Evolutionary conservation across 2,329 filamentous ascomycete species (phyloP), one percentile per base, ranked within the genome.

Genomic region (Colletotrichum salicis): DNA sequence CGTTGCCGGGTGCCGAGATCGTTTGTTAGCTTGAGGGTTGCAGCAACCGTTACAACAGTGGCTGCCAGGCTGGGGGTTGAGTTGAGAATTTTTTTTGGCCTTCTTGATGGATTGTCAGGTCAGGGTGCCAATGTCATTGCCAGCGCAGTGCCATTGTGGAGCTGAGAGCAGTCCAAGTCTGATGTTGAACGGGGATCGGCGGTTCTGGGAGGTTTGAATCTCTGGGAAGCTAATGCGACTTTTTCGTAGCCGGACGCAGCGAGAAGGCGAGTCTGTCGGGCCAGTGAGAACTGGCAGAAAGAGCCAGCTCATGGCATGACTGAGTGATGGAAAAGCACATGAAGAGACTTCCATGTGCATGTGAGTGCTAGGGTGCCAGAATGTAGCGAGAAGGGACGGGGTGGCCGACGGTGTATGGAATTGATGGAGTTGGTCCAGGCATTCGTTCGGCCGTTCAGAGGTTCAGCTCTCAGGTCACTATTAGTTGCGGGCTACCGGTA

Each of bases 11-110:
- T 56, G 65, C 69, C 35, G 65, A 68, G 65, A 64, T 71, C 59
- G 65, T 48, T 68, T 60, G 45, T 24, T 55, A 60, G 59, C 35
- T 54, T n/a, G 45, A 33, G 22, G 68, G 52, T 63, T 58, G 64
- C 69, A 63, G 64, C 52, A 71, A 68, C 63, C 31, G 64, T 62
- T 62, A 64, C 64, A 31, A 56, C 52, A 51, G 29, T 55, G 29
- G 12, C 59, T 57, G 35, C 63, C 37, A 55, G 51, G 12, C 37
- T 7, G 22, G 31, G 27, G 60, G 29, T 27, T 54, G 55, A 37
- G 24, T 35, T 48, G 41, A 11, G 52, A n/a, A n/a, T 29, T 29
- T 29, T 59, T 51, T 41, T 62, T 24, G 59, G 29, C 10, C 37
- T 27, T 52, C 35, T n/a, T 58, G 67, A 48, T 60, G n/a, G 29